Base-by-base conservation (phyloP, 768 basidiomycete genomes). In the Rhodotorula toruloides region DNA sequence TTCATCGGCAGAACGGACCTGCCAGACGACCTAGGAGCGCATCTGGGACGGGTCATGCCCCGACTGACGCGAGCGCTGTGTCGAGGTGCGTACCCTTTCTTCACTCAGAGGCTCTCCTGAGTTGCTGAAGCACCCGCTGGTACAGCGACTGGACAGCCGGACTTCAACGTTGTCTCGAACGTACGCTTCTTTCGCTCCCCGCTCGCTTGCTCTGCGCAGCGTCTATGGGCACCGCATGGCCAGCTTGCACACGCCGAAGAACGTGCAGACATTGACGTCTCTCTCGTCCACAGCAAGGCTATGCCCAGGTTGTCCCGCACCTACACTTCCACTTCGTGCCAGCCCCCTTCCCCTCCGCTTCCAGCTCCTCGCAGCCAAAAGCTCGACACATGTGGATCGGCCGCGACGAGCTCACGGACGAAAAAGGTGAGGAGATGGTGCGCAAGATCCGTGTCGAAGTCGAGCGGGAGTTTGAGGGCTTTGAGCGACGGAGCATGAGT, bases 281-380 rank as follows among this genome's bases (percentile, higher is more conserved):
- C 49, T 34, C 10, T 13, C 21, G 10, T 17, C 42, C 22, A 22
- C 56, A 68, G 58, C 58, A 69, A 56, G 67, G 67, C 29, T 54
- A 69, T 44, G 62, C 62, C 7, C 67, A 69, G 39, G 62, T 64
- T n/a, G 63, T 69, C 19, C 63, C 58, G 19, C 67, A 69, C 48
- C 44, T 64, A 1, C 67, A 69, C 27, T 58, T 46, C 21, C 67
- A 69, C 36, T 44, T 69, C 40, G 58, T 69, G 2, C 67, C 67
- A 0, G 67, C 58, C 1, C 58, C 58, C 3, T 4, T 12, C 22
- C 27, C 31, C 19, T 10, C 50, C 56, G 7, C 56, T 7, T 29
- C 61, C 3, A 4, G 21, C 2, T 34, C 50, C 2, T 9, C 39
- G 17, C 5, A n/a, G 1, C 14, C 9, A 2, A 8, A 3, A 3